Percentiles rank a stretch among this genome's conserved stretches.
Evolutionary conservation across 495 filamentous ascomycete genomes (phyloP).

Genomic region (Aspergillus panamensis): DNA sequence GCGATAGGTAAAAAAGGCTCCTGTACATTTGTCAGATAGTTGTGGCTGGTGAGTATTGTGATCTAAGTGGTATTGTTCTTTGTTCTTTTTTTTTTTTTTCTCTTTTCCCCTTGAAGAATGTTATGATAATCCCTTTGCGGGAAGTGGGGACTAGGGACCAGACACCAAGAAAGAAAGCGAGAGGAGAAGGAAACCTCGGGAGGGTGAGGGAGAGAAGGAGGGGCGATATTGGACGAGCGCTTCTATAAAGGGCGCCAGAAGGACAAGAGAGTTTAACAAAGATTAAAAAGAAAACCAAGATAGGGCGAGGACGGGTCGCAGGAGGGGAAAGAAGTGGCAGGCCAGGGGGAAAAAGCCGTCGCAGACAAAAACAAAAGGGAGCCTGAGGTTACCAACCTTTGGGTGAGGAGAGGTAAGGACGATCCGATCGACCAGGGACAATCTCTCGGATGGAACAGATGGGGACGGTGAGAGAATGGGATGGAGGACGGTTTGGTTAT

Average conservation of each 20-base stretch:
- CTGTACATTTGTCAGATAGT: slow-evolving; percentile 11
- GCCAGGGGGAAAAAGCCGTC: background rate
- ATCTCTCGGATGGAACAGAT: slow-evolving; percentile 15
- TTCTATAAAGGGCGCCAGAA: background rate
- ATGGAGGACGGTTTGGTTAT: slow-evolving; percentile 20
- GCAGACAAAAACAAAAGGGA: slow-evolving; percentile 5
- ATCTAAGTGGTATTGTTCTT: slow-evolving; percentile 1
- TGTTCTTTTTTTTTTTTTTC: background rate
- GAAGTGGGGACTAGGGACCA: slow-evolving; percentile 7
- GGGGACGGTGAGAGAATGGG: slow-evolving; percentile 17
- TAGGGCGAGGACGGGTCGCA: slow-evolving; percentile 4
- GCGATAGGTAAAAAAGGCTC: slow-evolving; percentile 10
- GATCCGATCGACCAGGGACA: slow-evolving; percentile 11
- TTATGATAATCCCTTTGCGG: slow-evolving; percentile 5
- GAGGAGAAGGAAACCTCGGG: background rate
- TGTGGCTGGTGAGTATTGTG: background rate
- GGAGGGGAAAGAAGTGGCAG: slow-evolving; percentile 1
- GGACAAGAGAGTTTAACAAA: slow-evolving; percentile 3
- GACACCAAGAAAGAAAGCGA: slow-evolving; percentile 10
- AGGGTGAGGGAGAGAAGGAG: slow-evolving; percentile 7
- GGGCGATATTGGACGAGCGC: background rate
- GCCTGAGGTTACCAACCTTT: slow-evolving; percentile 17
- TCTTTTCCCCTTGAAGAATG: background rate
- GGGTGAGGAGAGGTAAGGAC: slow-evolving; percentile 6
- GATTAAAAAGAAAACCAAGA: slow-evolving; percentile 3